Conservation (phyloP, 2,329 filamentous ascomycete genomes). For the Aspergillus novoparasiticus region DNA sequence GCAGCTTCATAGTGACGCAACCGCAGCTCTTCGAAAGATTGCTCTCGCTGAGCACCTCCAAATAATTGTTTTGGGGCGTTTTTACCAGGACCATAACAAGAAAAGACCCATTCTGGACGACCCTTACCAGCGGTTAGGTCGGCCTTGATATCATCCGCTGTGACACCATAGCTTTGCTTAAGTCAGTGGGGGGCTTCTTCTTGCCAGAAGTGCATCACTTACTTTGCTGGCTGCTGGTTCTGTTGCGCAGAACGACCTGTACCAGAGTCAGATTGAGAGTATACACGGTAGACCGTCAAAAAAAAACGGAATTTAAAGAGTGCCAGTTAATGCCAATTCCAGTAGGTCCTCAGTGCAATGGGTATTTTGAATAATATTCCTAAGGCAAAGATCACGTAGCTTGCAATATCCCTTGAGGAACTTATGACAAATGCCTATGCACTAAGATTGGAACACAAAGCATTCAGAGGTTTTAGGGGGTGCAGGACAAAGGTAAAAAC, state of each 20-base stretch:
- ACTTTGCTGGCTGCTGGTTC: slow-evolving; percentile 27
- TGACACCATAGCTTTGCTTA: slow-evolving; percentile 54
- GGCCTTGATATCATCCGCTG: slow-evolving; percentile 60
- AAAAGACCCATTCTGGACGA: slow-evolving; percentile 81
- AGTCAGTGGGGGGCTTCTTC: slow-evolving; percentile 20
- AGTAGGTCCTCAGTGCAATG: not conserved
- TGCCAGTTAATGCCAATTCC: not conserved
- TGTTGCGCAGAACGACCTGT: slow-evolving; percentile 25
- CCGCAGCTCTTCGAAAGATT: slow-evolving; percentile 86
- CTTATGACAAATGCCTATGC: not conserved
- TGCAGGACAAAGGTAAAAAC: not conserved
- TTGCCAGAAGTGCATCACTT: slow-evolving; percentile 17
- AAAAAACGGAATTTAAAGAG: not conserved
- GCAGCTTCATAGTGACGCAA: slow-evolving; percentile 68
- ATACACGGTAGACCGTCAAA: not conserved
- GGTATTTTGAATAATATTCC: not conserved
- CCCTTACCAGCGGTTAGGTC: slow-evolving; percentile 67
- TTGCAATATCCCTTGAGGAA: not conserved
- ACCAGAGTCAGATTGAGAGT: slow-evolving; percentile 1
- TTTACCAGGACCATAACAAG: slow-evolving; percentile 77
- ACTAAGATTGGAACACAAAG: not conserved
- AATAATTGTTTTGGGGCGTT: slow-evolving; percentile 82
- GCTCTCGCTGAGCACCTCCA: slow-evolving; percentile 75
- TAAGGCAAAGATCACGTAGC: not conserved
- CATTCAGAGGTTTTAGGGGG: not conserved